These are phyloP conservation scores for Pichia eremophila DNA, from an alignment of 805 yeast genomes.

Conservation along the genomic window DNA sequence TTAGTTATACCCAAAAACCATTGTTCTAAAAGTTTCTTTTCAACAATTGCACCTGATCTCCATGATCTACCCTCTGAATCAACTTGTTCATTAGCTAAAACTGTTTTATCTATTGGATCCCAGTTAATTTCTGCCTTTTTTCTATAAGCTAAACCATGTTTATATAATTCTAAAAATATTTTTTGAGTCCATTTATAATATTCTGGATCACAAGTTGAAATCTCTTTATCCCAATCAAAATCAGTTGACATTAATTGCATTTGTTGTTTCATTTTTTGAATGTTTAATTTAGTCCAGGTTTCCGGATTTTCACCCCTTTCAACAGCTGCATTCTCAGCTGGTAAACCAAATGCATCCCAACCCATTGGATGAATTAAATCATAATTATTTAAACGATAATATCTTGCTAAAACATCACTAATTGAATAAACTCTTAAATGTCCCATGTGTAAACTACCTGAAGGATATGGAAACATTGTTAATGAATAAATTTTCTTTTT, in stretches of 20 bases:
- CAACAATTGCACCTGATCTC: constrained; percentile 95
- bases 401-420: constrained; percentile 75
- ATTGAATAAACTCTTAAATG: constrained; percentile 90
- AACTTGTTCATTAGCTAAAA: constrained; percentile 93
- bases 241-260: constrained; percentile 69
- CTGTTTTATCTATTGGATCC: constrained; percentile 96
- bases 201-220: constrained; percentile 76
- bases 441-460: constrained; percentile 88
- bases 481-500: constrained; percentile 47
- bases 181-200: constrained; percentile 92
- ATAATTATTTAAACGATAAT: constrained; percentile 64
- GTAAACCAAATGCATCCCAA: constrained; percentile 98
- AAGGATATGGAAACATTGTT: constrained; percentile 94
- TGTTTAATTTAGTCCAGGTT: constrained; percentile 74
- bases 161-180: constrained; percentile 62
- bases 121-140: constrained; percentile 87
- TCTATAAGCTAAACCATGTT: constrained; percentile 77
- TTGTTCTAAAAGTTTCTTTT: constrained; percentile 69
- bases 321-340: constrained; percentile 97
- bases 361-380: constrained; percentile 94
- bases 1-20: constrained; percentile 92
- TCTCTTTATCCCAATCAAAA: constrained; percentile 90
- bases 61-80: constrained; percentile 86
- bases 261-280: constrained; percentile 79
- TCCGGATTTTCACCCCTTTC: constrained; percentile 74